phyloP scores from a whole-genome alignment of 345 rosid species.

The Arabidopsis arenosa region DNA sequence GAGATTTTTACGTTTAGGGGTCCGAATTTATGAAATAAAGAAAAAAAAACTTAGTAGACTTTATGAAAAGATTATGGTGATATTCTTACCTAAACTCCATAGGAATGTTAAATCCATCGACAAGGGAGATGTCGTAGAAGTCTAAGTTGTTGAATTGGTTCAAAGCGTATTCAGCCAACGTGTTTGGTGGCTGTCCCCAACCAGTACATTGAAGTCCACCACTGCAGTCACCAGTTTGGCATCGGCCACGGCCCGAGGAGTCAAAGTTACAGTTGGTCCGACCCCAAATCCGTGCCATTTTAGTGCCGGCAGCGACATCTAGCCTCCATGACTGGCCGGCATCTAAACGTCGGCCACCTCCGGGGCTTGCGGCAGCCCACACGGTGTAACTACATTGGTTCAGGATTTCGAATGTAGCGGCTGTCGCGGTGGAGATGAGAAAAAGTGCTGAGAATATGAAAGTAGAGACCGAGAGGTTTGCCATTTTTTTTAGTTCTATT shows the following conservation, averaged over 20 bases:
- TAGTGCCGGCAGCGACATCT: constrained; percentile 39
- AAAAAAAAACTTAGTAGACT: no score
- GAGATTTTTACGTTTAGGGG: no score
- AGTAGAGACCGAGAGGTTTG: constrained; percentile 19
- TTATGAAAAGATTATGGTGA: not conserved
- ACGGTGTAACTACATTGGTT: constrained; percentile 52
- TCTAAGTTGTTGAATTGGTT: constrained; percentile 57
- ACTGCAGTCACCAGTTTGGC: constrained; percentile 64
- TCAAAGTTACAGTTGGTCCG: constrained; percentile 50
- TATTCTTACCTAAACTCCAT: constrained; percentile 47
- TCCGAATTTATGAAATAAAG: no score
- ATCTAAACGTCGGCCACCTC: constrained; percentile 44
- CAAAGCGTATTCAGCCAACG: constrained; percentile 64
- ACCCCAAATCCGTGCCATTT: constrained; percentile 49
- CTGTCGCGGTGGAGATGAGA: constrained; percentile 31
- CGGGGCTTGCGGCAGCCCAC: constrained; percentile 61
- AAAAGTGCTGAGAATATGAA: constrained; percentile 29
- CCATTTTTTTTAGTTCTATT: constrained; percentile 19
- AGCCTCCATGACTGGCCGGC: constrained; percentile 40
- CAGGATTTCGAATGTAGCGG: constrained; percentile 51
- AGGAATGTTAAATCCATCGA: constrained; percentile 49
- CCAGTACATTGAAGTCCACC: constrained; percentile 53
- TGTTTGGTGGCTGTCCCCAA: constrained; percentile 64
- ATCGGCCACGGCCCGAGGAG: constrained; percentile 44
- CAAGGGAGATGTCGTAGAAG: constrained; percentile 48